Evolutionary conservation across 2,329 filamentous ascomycete species (phyloP).

Genomic region (Thelonectria olida): DNA sequence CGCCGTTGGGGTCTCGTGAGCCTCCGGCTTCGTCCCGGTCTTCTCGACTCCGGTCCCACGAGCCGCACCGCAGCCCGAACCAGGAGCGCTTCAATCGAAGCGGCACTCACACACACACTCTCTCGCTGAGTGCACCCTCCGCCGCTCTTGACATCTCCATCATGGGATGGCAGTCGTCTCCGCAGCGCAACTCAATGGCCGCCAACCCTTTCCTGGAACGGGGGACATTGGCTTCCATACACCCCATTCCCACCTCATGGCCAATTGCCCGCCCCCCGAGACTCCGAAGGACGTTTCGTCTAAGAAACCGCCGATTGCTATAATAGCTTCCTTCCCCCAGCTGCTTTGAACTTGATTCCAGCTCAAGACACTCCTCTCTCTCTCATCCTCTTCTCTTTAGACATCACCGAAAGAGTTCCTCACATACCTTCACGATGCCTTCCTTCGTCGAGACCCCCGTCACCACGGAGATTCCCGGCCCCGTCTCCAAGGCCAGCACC

Average conservation of each 20-base stretch:
- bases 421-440: slow-evolving; percentile 42
- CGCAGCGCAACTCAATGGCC: slow-evolving; percentile 23
- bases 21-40: slow-evolving; percentile 38
- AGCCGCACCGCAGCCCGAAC: slow-evolving; percentile 11
- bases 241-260: slow-evolving; percentile 2
- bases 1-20: slow-evolving; percentile 38
- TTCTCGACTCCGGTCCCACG: slow-evolving; percentile 41
- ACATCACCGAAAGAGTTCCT: slow-evolving; percentile 6
- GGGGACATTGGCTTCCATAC: slow-evolving; percentile 14
- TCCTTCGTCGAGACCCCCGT: slow-evolving; percentile 46
- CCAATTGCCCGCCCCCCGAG: too few relatives aligned
- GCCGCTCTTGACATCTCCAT: neutral
- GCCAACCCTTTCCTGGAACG: slow-evolving; percentile 23
- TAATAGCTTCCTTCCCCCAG: slow-evolving; percentile 39
- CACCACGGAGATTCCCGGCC: slow-evolving; percentile 51
- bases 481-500: slow-evolving; percentile 49
- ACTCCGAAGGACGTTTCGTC: neutral
- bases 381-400: neutral
- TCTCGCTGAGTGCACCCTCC: neutral
- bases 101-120: neutral
- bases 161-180: neutral
- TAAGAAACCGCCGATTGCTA: slow-evolving; percentile 34
- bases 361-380: slow-evolving; percentile 25
- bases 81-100: slow-evolving; percentile 28
- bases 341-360: slow-evolving; percentile 22